Evolutionary conservation across 2,329 filamentous ascomycete species (phyloP).

Genomic region (Exophiala spinifera): DNA sequence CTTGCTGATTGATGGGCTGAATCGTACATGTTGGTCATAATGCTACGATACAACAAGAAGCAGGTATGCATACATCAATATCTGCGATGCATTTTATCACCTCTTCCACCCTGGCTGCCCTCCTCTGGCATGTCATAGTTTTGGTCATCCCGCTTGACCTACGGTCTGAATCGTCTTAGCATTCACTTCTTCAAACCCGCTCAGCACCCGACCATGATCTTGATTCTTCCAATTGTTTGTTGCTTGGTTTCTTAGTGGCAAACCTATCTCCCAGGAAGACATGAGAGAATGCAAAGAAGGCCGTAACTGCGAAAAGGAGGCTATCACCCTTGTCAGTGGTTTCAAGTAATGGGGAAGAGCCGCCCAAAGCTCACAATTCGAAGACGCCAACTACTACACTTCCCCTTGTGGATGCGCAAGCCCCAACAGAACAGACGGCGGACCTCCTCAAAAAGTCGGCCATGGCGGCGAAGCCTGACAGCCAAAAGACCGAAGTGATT

Average conservation of each 20-base stretch:
- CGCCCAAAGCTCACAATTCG: conserved; percentile 43
- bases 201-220: conserved; percentile 19
- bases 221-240: conserved; percentile 6
- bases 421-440: conserved; percentile 51
- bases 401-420: conserved; percentile 59
- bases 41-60: too few relatives aligned
- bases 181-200: conserved; percentile 4
- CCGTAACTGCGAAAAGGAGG: conserved; percentile 15
- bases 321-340: background rate
- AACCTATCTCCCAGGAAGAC: conserved; percentile 23
- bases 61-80: too few relatives aligned
- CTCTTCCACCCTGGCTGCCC: too few relatives aligned
- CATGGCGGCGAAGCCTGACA: conserved; percentile 72
- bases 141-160: too few relatives aligned
- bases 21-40: background rate
- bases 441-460: conserved; percentile 62
- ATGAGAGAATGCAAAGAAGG: conserved; percentile 23
- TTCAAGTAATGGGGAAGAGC: background rate
- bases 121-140: too few relatives aligned
- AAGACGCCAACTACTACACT: conserved; percentile 49
- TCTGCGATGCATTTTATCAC: too few relatives aligned
- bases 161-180: too few relatives aligned
- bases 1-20: too few relatives aligned
- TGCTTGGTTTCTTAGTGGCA: conserved; percentile 3
- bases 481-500: conserved; percentile 84